phyloP scores from a whole-genome alignment of 1,284 basidiomycete genomes.

The Cronartium quercuum region DNA sequence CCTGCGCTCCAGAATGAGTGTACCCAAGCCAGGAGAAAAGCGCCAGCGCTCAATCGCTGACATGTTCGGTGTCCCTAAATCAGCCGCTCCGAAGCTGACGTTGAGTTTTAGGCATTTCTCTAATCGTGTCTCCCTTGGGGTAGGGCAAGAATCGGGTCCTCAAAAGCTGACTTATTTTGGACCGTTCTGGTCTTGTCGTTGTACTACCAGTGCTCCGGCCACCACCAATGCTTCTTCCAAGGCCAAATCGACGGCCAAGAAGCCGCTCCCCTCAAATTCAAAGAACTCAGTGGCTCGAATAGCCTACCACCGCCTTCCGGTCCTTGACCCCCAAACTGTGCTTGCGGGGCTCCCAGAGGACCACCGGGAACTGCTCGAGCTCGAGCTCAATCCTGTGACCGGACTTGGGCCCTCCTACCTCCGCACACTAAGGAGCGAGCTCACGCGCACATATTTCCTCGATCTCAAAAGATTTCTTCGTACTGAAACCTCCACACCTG shows the following conservation, averaged over 20 bases:
- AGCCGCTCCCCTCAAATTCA: background rate
- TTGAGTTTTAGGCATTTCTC: background rate
- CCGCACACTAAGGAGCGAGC: constrained; percentile 6
- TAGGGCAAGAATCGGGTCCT: background rate
- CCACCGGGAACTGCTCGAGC: constrained; percentile 11
- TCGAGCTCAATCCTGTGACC: constrained; percentile 20
- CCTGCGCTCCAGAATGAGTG: background rate
- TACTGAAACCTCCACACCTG: background rate
- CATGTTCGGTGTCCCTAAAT: constrained; percentile 20
- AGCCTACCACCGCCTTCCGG: constrained; percentile 6
- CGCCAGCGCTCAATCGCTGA: constrained; percentile 31
- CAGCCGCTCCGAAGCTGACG: background rate
- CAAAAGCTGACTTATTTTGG: background rate
- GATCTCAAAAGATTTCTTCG: constrained; percentile 27
- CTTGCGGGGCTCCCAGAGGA: background rate
- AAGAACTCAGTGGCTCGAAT: background rate
- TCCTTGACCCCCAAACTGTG: background rate
- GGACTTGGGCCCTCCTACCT: constrained; percentile 22
- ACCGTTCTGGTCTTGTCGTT: too few species aligned
- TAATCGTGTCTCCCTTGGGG: too few species aligned
- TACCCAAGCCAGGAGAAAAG: constrained; percentile 17
- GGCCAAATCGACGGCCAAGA: background rate
- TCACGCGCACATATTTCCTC: constrained; percentile 28
- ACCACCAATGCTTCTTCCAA: background rate
- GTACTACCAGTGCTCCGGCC: background rate